phyloP scores from a whole-genome alignment of 441 rosid species.

The Viola pubescens region DNA sequence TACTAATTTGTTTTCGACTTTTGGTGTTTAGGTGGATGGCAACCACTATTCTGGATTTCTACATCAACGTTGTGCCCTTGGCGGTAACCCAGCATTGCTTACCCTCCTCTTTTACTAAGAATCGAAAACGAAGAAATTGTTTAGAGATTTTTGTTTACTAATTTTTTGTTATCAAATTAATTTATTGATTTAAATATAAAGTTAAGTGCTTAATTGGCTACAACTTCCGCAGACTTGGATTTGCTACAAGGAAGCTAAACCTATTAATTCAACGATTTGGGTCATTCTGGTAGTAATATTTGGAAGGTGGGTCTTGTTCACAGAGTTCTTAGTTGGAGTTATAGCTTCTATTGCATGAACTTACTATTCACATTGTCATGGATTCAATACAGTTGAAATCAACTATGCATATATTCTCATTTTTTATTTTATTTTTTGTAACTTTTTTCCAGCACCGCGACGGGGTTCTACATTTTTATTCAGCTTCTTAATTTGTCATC shows the following conservation, averaged over 20 bases:
- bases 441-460: conserved; percentile 37
- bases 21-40: conserved; percentile 58
- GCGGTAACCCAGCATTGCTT: conserved; percentile 28
- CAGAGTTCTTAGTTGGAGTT: no score
- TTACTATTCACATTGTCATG: no score
- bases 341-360: not conserved
- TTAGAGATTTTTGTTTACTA: no score
- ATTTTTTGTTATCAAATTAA: no score
- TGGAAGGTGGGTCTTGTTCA: conserved; percentile 43
- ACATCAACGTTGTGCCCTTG: conserved; percentile 44
- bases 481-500: conserved; percentile 63
- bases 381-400: no score
- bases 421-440: not conserved
- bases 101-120: not conserved
- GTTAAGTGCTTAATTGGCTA: no score
- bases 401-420: not conserved
- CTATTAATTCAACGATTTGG: conserved; percentile 42
- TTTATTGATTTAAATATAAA: no score
- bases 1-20: not conserved
- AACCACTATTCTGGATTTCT: conserved; percentile 72
- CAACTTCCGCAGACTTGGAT: conserved; percentile 46
- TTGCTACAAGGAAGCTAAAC: conserved; percentile 53
- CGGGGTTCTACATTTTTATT: conserved; percentile 51
- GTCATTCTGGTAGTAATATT: conserved; percentile 48
- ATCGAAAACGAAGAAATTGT: no score